Base-by-base conservation (phyloP, 1,139 yeast species). In the Debaryomyces sp. region DNA sequence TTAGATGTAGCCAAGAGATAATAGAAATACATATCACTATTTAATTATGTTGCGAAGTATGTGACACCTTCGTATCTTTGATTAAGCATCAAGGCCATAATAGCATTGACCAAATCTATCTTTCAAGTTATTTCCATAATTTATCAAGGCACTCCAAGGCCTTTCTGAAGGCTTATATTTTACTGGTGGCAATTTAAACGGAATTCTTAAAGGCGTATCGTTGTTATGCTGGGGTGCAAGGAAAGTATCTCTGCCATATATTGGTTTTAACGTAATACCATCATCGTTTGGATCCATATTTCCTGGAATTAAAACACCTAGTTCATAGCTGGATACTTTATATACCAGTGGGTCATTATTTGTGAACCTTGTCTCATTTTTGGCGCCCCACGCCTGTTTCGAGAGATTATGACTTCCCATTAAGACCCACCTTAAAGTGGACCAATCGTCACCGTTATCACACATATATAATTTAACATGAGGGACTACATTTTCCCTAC, bases 321-420 rank as follows among this genome's bases (percentile, higher is more conserved):
- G 73, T 59, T 86, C 92, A 60, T 75, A 85, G 63, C 76, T 72
- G 9, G 70, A 54, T 2, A 75, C 61, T 18, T 60, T 62, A 49
- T 66, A 74, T 24, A 54, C 51, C 1, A 47, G 41, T 3, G 62
- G 54, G 17, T 61, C 61, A 13, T 51, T 50, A 4, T 50, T 51
- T 24, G 57, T 42, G 34, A 52, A 51, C 15, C 54, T 54, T 43
- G 58, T 52, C 34, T 61, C 59, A 41, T 52, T 47, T 1, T 72
- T 74, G n/a, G 67, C 68, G 0, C 92, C 92, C 91, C 91, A 85
- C 0, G 91, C 91, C 52, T 81, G 85, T 47, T 78, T 77, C 24
- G 89, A 82, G 32, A 85, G 59, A 59, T 86, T 86, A 38, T 85
- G 85, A 50, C 89, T 83, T 1, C 89, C 84, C 62, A 84, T 70